A percentile compares a stretch with the other conserved stretches of the same genome.
Conservation (phyloP, 768 basidiomycete species). For the Auriculariales sp. region DNA sequence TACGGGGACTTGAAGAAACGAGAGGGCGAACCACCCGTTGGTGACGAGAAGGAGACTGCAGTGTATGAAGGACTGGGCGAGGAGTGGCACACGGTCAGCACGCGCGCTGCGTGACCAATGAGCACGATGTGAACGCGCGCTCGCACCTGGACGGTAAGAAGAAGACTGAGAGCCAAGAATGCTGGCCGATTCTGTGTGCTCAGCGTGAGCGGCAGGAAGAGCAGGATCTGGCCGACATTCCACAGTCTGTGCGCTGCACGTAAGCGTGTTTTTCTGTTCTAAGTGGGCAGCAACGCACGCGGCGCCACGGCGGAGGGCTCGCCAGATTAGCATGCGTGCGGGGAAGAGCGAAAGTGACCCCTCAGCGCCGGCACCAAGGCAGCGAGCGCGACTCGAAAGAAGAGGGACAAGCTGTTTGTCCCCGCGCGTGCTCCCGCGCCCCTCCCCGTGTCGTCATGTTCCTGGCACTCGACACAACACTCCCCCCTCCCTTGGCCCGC, state of each 20-base stretch:
- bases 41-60: constrained; percentile 58
- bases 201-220: constrained; percentile 73
- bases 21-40: constrained; percentile 34
- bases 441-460: too few relatives aligned
- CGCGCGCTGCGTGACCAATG: not conserved
- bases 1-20: constrained; percentile 72
- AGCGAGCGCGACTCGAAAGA: too few relatives aligned
- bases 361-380: too few relatives aligned
- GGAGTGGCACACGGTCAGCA: not conserved
- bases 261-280: too few relatives aligned
- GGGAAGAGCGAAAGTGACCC: too few relatives aligned
- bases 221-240: constrained; percentile 65
- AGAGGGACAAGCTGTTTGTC: too few relatives aligned
- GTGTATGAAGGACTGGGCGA: constrained; percentile 72
- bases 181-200: constrained; percentile 69
- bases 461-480: too few relatives aligned
- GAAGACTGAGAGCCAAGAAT: constrained; percentile 67
- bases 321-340: too few relatives aligned
- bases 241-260: constrained; percentile 34
- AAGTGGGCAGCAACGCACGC: too few relatives aligned
- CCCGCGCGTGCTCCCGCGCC: too few relatives aligned
- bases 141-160: constrained; percentile 57
- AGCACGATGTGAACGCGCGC: not conserved
- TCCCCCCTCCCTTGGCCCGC: too few relatives aligned
- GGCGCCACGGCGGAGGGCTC: too few relatives aligned